Evolutionary conservation across 768 basidiomycete species (phyloP), one percentile per base, ranked within the genome.

Genomic region (Mycena floridula): DNA sequence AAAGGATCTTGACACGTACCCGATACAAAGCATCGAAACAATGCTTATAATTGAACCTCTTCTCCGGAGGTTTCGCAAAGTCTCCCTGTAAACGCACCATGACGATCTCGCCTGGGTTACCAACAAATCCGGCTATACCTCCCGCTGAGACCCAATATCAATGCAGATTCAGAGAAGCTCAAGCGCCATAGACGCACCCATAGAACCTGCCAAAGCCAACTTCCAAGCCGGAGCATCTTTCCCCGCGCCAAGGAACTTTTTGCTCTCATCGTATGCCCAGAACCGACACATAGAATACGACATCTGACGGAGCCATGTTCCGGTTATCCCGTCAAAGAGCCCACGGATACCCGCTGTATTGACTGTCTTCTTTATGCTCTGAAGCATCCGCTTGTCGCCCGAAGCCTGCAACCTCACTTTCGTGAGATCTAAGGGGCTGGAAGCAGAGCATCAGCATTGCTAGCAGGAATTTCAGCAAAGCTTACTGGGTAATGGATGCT

Each of bases 61-160:
- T 88, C 66, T 89, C 89, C 7, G 83, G 81, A 1, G 88, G 78
- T 60, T 93, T 94, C 5, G 89, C 90, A 54, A 88, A 84, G 64
- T 95, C 92, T 27, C 85, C 90, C 64, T 94, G 92, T 49, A 95
- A 72, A 43, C 92, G 84, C 35, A 93, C 84, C 84, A 88, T 87
- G 26, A 86, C 80, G 58, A 87, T 82, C 60, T 86, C 85, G 64
- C 79, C 90, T 9, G 90, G 91, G 53, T 92, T 94, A 2, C 91
- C 91, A n/a, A 93, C 73, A 9, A 91, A 58, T 3, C 91, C 91
- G 20, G 91, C 90, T 49, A 92, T 85, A 43, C 79, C 78, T 30
- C 91, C 91, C 46, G 91, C 89, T 89, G 58, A 23, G 43, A 23
- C 47, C 3, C 9, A 32, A 27, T 37, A 20, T 24, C 22, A 22